Conservation (phyloP, 768 basidiomycete genomes). For the Porpolomopsis calyptriformis region DNA sequence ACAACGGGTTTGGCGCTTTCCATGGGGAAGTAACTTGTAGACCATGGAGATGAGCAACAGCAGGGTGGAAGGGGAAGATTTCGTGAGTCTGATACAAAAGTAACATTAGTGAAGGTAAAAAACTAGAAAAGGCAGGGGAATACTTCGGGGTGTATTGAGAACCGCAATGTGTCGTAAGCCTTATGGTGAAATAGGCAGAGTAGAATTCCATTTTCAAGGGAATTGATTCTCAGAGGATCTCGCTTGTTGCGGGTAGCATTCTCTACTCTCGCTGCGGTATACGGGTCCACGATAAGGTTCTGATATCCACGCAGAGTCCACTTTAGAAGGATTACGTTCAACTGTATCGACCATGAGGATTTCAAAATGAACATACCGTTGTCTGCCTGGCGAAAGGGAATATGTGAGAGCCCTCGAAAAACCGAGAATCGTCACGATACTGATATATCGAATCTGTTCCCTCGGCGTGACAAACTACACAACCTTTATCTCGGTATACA, state of each 20-base stretch:
- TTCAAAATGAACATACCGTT: conserved; percentile 4
- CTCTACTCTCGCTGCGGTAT: not conserved
- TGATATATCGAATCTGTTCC: conserved; percentile 3
- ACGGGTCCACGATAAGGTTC: conserved; percentile 4
- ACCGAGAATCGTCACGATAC: conserved; percentile 6
- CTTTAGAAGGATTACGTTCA: conserved; percentile 4
- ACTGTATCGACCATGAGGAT: conserved; percentile 6
- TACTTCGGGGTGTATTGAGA: conserved; percentile 6
- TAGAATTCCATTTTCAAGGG: conserved; percentile 7
- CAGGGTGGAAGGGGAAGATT: conserved; percentile 3
- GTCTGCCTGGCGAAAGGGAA: conserved; percentile 5
- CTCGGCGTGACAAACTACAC: conserved; percentile 7
- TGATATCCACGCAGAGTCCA: conserved; percentile 6
- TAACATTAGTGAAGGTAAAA: conserved; percentile 1
- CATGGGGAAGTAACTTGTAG: conserved; percentile 5
- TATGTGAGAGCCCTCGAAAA: conserved; percentile 6
- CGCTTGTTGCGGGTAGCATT: conserved; percentile 6
- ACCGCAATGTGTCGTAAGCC: conserved; percentile 4
- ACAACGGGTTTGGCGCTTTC: not conserved
- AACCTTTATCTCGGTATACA: conserved; percentile 6
- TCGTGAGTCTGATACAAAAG: conserved; percentile 4
- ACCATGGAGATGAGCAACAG: conserved; percentile 3
- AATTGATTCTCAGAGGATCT: conserved; percentile 8
- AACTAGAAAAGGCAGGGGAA: not conserved
- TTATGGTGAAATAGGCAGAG: conserved; percentile 7